Base-by-base conservation (phyloP, 305 asterid species). In the Fraxinus greggii region DNA sequence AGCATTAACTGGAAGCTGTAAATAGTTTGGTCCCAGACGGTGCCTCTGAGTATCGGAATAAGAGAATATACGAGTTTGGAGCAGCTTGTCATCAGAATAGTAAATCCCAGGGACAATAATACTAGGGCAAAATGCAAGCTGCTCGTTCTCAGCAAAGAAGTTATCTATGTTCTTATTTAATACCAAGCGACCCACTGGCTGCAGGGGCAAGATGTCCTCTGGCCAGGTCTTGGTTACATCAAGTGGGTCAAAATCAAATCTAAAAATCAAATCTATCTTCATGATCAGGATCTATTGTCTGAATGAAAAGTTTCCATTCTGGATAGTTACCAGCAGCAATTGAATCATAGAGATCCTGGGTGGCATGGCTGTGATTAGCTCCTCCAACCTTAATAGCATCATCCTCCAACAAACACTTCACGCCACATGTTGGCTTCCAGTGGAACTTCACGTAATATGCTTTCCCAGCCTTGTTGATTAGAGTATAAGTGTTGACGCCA, bases 391-490 rank as follows among this genome's bases (percentile, higher is more conserved):
- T 89, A 72, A 90, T 69, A 36, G 97, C 97, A 54, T 95, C 98
- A 0, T 92, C 98, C 19, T 94, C 97, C 85, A 90, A 81, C 73
- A 95, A 89, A 83, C 91, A 88, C 82, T 94, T 95, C 70, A 95
- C 96, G n/a, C 97, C 98, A 84, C 98, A 95, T 24, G 99, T 95
- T n/a, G 99, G 99, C 91, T 89, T 95, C 99, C 99, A 95, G 79
- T 94, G 98, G 87, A 95, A 95, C 79, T 94, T 95, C 77, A 95
- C 98, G 61, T 92, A 94, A 76, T 89, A 85, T 45, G 78, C 97
- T 85, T 95, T 95, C 33, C 99, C 98, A 19, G 92, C 93, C 85
- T 90, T 95, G 93, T 89, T 92, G 85, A 95, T 94, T 32, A 95
- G 88, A 21, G 93, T 92, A 82, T 89, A 95, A 24, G 99, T 92